Conservation (phyloP, 768 basidiomycete species). For the Vararia minispora region DNA sequence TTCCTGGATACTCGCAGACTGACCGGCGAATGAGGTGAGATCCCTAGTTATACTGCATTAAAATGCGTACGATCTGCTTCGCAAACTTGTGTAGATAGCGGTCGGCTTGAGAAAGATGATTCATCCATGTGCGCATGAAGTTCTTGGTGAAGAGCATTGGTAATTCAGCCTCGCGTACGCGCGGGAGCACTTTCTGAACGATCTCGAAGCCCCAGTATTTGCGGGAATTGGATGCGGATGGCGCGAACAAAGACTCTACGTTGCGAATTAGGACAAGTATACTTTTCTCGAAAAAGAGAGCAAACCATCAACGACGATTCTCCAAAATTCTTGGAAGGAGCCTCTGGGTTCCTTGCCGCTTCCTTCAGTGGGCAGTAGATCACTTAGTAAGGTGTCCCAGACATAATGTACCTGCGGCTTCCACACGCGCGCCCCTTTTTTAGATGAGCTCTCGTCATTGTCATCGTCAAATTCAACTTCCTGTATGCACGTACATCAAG, state of each 20-base stretch:
- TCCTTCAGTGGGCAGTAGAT: slow-evolving; percentile 44
- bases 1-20: slow-evolving; percentile 69
- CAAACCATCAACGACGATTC: slow-evolving; percentile 83
- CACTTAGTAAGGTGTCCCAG: slow-evolving; percentile 78
- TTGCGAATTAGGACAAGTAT: slow-evolving; percentile 5
- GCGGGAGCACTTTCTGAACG: slow-evolving; percentile 68
- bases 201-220: slow-evolving; percentile 97
- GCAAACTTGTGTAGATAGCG: slow-evolving; percentile 87
- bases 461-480: slow-evolving; percentile 43
- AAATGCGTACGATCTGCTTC: slow-evolving; percentile 54
- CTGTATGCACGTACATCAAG: slow-evolving; percentile 6
- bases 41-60: too few relatives aligned
- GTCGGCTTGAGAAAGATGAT: slow-evolving; percentile 83
- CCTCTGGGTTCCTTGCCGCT: slow-evolving; percentile 30
- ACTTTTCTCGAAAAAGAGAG: not conserved
- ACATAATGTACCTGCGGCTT: slow-evolving; percentile 88
- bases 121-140: slow-evolving; percentile 95
- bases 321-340: slow-evolving; percentile 86
- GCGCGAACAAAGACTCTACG: slow-evolving; percentile 77
- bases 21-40: too few relatives aligned
- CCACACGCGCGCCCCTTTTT: slow-evolving; percentile 53
- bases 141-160: slow-evolving; percentile 90
- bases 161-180: slow-evolving; percentile 51
- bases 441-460: slow-evolving; percentile 33
- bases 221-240: slow-evolving; percentile 73